Evolutionary conservation across 2,329 filamentous ascomycete species (phyloP), one percentile per base, ranked within the genome.

Genomic region (Dothideomycetidae sp.): DNA sequence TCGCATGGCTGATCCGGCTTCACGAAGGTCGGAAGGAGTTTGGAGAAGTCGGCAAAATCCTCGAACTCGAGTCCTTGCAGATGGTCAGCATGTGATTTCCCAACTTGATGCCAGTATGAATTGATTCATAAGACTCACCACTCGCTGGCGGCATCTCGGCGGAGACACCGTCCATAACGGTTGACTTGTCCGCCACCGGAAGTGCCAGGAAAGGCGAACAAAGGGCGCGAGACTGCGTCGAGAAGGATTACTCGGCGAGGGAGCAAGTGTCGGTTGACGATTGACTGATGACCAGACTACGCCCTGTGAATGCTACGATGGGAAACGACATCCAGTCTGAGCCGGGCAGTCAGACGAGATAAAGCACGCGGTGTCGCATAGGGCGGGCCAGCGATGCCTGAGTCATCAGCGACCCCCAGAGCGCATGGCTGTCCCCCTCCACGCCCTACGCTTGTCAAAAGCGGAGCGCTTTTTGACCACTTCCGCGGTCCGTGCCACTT

Each of bases 1-100:
- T 65, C 61, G 49, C 64, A 68, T 18, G 62, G 52, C 33, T 60
- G 53, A 21, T 56, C 52, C 5, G 63, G 61, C 37, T 64, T 61
- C 23, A 60, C 53, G 42, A 66, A 66, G 41, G 58, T 51, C 19
- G 64, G 63, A 12, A 68, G 59, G 57, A 59, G 66, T 43, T 53
- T 58, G 4, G 58, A 58, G 41, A 66, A 65, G 43, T 64, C 57
- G 16, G 52, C 55, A 45, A 63, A 55, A 34, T 53, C 50, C n/a
- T 49, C 49, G 21, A 26, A n/a, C 21, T 7, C 21, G 7, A 26
- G 21, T 26, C 21, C 21, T 7, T 26, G 7, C 21, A n/a, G 21
- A 26, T 7, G 7, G 21, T 39, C n/a, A n/a, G n/a, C n/a, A n/a
- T 26, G 21, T 7, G 21, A 26, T 26, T 26, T 26, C 21, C 21